Conservation (phyloP, 371 early-diverging fungal species). For the Mortierella sp. region DNA sequence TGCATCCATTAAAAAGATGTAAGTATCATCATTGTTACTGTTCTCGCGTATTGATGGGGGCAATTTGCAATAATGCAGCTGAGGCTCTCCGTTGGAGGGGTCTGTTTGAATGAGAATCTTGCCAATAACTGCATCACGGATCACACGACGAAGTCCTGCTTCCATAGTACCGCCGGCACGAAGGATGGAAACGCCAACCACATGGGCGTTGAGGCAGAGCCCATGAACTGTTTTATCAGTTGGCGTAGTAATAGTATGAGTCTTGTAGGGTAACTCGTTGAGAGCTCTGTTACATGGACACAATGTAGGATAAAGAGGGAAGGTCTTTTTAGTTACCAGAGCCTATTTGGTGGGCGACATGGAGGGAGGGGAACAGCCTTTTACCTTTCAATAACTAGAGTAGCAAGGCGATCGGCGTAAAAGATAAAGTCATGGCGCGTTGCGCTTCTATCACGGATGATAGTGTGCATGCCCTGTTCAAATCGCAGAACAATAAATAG, state of each 20-base stretch:
- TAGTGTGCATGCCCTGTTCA: constrained; percentile 83
- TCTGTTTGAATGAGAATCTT: constrained; percentile 91
- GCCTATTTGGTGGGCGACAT: background rate
- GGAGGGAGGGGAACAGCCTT: background rate
- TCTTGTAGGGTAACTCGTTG: constrained; percentile 69
- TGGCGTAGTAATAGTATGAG: constrained; percentile 73
- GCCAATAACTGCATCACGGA: constrained; percentile 84
- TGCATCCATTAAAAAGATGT: constrained; percentile 69
- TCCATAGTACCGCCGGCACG: constrained; percentile 94
- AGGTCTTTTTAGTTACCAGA: background rate
- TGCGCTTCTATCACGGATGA: constrained; percentile 80
- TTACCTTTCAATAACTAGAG: constrained; percentile 86
- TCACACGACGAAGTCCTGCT: constrained; percentile 82
- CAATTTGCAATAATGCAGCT: constrained; percentile 58
- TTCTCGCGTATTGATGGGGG: constrained; percentile 19
- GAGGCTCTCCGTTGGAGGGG: constrained; percentile 85
- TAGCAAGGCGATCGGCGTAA: constrained; percentile 88
- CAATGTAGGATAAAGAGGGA: background rate
- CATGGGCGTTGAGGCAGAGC: constrained; percentile 58
- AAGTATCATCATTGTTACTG: constrained; percentile 15
- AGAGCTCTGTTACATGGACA: constrained; percentile 64
- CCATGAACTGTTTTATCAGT: constrained; percentile 72
- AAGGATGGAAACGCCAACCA: constrained; percentile 85
- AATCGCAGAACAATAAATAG: background rate
- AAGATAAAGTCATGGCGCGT: constrained; percentile 91